These are phyloP conservation scores for Hypocreales sp. DNA, from an alignment of 2,329 filamentous ascomycete species.

Conservation along the genomic window DNA sequence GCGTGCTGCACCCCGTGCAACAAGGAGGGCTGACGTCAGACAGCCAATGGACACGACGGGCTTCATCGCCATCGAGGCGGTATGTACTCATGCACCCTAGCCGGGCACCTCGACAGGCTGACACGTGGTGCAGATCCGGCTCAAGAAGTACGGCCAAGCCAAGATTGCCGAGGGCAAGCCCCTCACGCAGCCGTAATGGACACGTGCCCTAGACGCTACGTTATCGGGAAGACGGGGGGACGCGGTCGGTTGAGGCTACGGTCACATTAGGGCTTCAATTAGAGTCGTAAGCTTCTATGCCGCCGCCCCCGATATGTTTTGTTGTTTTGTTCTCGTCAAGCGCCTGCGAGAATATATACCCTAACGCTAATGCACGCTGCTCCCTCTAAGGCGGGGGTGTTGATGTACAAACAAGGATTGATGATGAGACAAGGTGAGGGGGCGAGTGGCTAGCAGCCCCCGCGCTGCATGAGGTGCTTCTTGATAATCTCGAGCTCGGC, in stretches of 20 bases:
- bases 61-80: constrained; percentile 52
- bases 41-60: constrained; percentile 41
- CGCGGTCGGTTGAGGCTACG: no score
- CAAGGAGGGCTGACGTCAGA: constrained; percentile 20
- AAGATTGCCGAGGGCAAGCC: constrained; percentile 21
- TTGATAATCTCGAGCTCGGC: constrained; percentile 4
- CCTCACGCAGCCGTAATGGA: constrained; percentile 14
- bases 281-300: no score
- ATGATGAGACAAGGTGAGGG: no score
- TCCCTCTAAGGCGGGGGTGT: no score
- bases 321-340: no score
- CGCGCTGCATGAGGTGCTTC: constrained; percentile 2
- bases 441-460: background rate
- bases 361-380: no score
- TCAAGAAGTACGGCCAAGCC: constrained; percentile 29
- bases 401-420: no score
- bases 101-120: background rate
- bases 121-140: constrained; percentile 33
- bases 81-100: background rate
- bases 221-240: no score
- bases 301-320: no score
- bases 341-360: no score
- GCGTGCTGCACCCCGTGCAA: background rate
- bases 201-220: no score
- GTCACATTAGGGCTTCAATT: no score